These are phyloP conservation scores for Cyberlindnera suaveolens DNA, from an alignment of 805 yeast genomes.

Conservation along the genomic window DNA sequence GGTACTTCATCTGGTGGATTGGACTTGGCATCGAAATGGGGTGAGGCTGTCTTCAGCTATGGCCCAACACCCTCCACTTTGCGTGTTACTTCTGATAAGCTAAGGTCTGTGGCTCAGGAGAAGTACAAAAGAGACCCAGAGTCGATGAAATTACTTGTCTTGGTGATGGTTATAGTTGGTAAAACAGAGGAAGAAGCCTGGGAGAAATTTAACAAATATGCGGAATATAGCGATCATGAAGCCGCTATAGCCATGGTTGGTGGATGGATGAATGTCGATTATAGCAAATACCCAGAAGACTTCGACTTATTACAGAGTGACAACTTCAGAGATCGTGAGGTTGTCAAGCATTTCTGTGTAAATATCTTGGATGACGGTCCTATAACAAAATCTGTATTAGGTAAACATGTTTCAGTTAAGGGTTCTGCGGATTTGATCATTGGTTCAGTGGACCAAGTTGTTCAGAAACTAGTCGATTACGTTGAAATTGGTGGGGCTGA, in stretches of 20 bases:
- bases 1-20: constrained; percentile 37
- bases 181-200: constrained; percentile 37
- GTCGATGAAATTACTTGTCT: constrained; percentile 31
- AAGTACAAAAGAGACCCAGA: constrained; percentile 31
- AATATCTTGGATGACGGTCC: constrained; percentile 20
- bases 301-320: constrained; percentile 30
- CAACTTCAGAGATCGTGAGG: constrained; percentile 26
- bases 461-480: constrained; percentile 33
- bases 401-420: constrained; percentile 19
- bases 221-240: constrained; percentile 30
- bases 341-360: constrained; percentile 20
- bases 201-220: constrained; percentile 29
- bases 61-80: constrained; percentile 28
- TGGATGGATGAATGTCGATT: constrained; percentile 41
- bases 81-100: constrained; percentile 24
- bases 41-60: constrained; percentile 36
- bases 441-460: constrained; percentile 33
- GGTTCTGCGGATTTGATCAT: constrained; percentile 24
- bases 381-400: constrained; percentile 23
- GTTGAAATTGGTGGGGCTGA: constrained; percentile 36
- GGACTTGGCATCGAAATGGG: constrained; percentile 37
- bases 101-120: constrained; percentile 28
- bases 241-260: constrained; percentile 40
- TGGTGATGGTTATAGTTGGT: constrained; percentile 33
- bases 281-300: constrained; percentile 30